Percentiles rank a stretch among this genome's conserved stretches.
These are phyloP conservation scores for Silene conica DNA, from an alignment of 148 eudicot genomes.

Conservation along the genomic window DNA sequence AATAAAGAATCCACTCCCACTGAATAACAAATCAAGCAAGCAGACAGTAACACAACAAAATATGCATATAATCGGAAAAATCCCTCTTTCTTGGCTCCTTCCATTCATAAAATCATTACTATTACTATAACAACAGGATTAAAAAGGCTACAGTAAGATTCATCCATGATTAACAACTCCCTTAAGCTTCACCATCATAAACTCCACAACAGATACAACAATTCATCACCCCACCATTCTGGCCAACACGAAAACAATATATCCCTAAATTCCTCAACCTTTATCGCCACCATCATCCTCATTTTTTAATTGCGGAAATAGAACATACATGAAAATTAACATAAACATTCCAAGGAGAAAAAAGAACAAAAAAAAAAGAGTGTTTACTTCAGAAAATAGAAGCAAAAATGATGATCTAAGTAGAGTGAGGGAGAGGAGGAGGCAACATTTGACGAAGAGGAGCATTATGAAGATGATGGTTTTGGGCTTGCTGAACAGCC, in stretches of 20 bases:
- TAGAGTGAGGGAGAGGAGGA: slow-evolving; percentile 48
- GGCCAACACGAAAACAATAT: neutral
- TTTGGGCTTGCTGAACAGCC: neutral
- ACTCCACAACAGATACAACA: slow-evolving; percentile 21
- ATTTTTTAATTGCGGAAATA: slow-evolving; percentile 14
- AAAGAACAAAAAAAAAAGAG: neutral
- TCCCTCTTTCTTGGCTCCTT: neutral
- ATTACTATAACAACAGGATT: slow-evolving; percentile 10
- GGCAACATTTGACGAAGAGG: slow-evolving; percentile 52
- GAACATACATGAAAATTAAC: neutral
- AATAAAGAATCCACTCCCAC: slow-evolving; percentile 1
- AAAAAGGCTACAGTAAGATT: slow-evolving; percentile 16
- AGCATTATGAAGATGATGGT: slow-evolving; percentile 36
- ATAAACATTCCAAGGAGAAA: neutral
- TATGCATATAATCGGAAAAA: neutral
- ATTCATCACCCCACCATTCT: neutral
- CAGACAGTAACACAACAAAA: neutral
- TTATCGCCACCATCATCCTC: neutral
- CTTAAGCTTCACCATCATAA: slow-evolving; percentile 2
- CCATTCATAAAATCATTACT: slow-evolving; percentile 13
- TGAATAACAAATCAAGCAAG: neutral
- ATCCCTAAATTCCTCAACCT: neutral
- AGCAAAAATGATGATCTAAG: slow-evolving; percentile 9
- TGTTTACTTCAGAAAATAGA: neutral
- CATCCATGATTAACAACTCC: slow-evolving; percentile 5